Percentiles rank a stretch among this genome's conserved stretches.
These are phyloP conservation scores for Pseudogymnoascus sp. DNA, from an alignment of 2,329 filamentous ascomycete species.

Conservation along the genomic window DNA sequence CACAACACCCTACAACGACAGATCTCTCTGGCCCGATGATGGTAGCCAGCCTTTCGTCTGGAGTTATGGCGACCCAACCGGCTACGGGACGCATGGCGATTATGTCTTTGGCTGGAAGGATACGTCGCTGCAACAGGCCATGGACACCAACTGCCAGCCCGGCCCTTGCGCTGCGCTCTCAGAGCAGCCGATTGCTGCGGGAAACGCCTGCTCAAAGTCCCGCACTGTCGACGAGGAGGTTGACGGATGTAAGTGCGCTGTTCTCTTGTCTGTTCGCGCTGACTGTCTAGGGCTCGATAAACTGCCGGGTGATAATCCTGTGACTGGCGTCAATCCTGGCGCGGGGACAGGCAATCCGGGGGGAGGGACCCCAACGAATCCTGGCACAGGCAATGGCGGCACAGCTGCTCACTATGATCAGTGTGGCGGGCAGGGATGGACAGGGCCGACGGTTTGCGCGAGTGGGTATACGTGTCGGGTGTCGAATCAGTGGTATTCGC, in stretches of 20 bases:
- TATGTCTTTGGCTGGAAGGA: constrained; percentile 46
- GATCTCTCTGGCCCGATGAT: constrained; percentile 36
- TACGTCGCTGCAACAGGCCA: constrained; percentile 40
- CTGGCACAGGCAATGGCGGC: neutral
- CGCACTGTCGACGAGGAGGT: constrained; percentile 42
- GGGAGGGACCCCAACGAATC: neutral
- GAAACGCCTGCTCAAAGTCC: constrained; percentile 38
- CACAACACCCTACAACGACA: constrained; percentile 34
- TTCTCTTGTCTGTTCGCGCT: neutral
- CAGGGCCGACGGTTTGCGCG: neutral
- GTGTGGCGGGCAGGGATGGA: constrained; percentile 1
- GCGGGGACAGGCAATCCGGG: neutral
- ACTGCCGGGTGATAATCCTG: constrained; percentile 10
- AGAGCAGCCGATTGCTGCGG: constrained; percentile 36
- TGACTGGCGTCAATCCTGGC: constrained; percentile 8
- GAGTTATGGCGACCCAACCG: constrained; percentile 36
- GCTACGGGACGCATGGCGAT: constrained; percentile 42
- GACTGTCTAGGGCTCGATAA: constrained; percentile 9
- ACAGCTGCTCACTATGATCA: constrained; percentile 15
- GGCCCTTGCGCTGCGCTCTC: constrained; percentile 38
- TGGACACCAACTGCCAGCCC: constrained; percentile 40
- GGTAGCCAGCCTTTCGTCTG: constrained; percentile 37
- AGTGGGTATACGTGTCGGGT: constrained; percentile 16
- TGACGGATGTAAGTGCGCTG: constrained; percentile 37
- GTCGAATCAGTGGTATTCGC: constrained; percentile 14